phyloP scores from a whole-genome alignment of 2,329 filamentous ascomycete genomes.

The Paecilomyces niveus region DNA sequence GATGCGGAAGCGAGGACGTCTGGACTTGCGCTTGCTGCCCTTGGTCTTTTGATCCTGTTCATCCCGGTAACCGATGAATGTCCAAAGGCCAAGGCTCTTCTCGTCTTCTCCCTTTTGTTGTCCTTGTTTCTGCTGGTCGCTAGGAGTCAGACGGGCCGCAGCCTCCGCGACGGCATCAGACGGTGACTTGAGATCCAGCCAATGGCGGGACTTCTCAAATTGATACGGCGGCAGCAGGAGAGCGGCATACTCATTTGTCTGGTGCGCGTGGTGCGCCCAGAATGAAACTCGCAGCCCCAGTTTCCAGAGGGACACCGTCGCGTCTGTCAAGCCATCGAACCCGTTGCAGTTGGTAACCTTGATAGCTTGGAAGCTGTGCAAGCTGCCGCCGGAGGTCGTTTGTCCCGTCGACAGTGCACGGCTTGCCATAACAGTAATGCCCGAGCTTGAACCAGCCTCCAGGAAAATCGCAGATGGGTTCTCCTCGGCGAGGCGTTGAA shows the following conservation, averaged over 20 bases:
- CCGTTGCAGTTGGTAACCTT: conserved; percentile 5
- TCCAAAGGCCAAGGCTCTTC: too few species aligned
- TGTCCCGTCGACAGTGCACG: conserved; percentile 13
- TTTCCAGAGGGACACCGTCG: conserved; percentile 19
- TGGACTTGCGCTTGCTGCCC: not conserved
- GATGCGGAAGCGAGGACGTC: conserved; percentile 31
- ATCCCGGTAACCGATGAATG: too few species aligned
- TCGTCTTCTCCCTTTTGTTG: too few species aligned
- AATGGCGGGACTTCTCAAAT: conserved; percentile 26
- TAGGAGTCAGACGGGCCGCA: too few species aligned
- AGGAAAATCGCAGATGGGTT: not conserved
- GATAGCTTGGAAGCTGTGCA: conserved; percentile 7
- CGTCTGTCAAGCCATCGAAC: conserved; percentile 2
- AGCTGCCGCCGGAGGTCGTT: not conserved
- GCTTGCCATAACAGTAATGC: conserved; percentile 24
- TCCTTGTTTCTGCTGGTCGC: too few species aligned
- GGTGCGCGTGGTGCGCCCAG: conserved; percentile 20
- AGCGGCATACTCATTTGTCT: conserved; percentile 12
- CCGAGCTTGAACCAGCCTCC: not conserved
- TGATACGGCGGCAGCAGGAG: conserved; percentile 29
- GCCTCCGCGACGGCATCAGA: too few species aligned
- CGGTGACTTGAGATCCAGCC: conserved; percentile 15
- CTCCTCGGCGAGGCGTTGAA: not conserved
- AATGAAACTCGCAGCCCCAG: conserved; percentile 14
- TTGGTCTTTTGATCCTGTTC: not conserved